Evolutionary conservation across 2,329 filamentous ascomycete species (phyloP).

Genomic region (Ophidiomyces ophidiicola): DNA sequence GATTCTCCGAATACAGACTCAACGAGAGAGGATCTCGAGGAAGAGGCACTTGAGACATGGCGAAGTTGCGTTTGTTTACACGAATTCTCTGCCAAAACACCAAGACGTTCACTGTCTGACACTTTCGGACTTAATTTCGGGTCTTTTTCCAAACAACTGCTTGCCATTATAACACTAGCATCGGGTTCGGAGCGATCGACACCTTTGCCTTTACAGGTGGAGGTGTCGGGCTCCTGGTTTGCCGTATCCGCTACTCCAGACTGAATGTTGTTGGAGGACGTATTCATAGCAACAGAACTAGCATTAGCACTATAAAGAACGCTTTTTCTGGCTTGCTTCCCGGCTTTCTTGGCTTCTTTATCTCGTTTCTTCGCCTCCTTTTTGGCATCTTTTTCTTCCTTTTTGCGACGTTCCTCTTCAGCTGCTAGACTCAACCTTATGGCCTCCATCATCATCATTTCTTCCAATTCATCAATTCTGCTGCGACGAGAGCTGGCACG

Average conservation of each 20-base stretch:
- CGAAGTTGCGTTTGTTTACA: conserved; percentile 59
- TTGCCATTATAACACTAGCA: conserved; percentile 10
- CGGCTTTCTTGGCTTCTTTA: conserved; percentile 69
- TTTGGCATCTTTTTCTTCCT: conserved; percentile 64
- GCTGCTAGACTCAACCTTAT: conserved; percentile 81
- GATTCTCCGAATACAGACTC: conserved; percentile 44
- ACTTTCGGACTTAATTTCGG: conserved; percentile 14
- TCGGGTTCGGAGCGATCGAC: conserved; percentile 44
- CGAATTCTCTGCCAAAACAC: conserved; percentile 32
- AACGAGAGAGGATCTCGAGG: conserved; percentile 61
- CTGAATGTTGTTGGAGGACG: conserved; percentile 24
- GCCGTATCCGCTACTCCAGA: conserved; percentile 27
- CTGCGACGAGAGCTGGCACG: conserved; percentile 45
- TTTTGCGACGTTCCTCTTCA: conserved; percentile 83
- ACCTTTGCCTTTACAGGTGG: conserved; percentile 53
- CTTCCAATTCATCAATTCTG: conserved; percentile 78
- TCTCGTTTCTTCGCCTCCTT: conserved; percentile 78
- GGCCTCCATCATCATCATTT: conserved; percentile 98
- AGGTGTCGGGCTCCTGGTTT: conserved; percentile 26
- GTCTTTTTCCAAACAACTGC: conserved; percentile 15
- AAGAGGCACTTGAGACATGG: conserved; percentile 78
- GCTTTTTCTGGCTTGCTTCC: conserved; percentile 55
- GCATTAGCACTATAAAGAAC: conserved; percentile 43
- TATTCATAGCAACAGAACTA: conserved; percentile 51
- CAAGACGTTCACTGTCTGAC: conserved; percentile 3